Evolutionary conservation across 2,329 filamentous ascomycete species (phyloP), one percentile per base, ranked within the genome.

Genomic region (Apiospora rasikravindrae): DNA sequence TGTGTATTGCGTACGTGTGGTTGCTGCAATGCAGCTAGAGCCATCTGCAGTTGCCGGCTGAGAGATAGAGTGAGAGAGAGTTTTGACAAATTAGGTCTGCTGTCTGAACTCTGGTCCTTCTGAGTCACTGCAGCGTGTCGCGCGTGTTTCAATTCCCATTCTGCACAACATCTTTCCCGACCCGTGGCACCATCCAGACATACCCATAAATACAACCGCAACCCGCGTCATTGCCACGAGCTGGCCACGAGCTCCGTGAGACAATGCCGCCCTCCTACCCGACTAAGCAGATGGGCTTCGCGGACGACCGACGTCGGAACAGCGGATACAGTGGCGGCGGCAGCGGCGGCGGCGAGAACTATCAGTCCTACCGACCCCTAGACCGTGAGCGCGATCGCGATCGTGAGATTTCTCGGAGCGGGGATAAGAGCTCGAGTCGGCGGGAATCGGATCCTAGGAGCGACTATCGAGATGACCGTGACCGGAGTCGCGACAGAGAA

Each of bases 381-480:
- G 66, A 68, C 22, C 45, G 42, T 13, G 64, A 67, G 3, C 64
- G 64, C 5, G 64, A 44, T 14, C 64, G 67, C 67, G 67, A 68
- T 29, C 40, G 67, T 11, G 67, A 68, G 4, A 6, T 11, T 14
- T 13, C 67, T 19, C 7, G 24, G 6, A 44, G 40, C 33, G 57
- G 69, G 5, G 69, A 69, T 14, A 69, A 19, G n/a, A 49, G 26
- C 26, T 37, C 14, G 24, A 37, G 44, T 14, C 47, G 66, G 24
- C 66, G 66, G 24, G 42, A 44, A 29, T 33, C 66, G 42, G 45
- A 68, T n/a, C 10, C 24, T 33, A 42, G n/a, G n/a, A n/a, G 44
- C 11, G 67, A 69, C 44, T 37, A 22, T 16, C 67, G 26, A 10
- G 67, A 69, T 49, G 67, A 69, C 44, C 67, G 44, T 2, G 57